Evolutionary conservation across 768 basidiomycete species (phyloP).

Genomic region (Bullera alba): DNA sequence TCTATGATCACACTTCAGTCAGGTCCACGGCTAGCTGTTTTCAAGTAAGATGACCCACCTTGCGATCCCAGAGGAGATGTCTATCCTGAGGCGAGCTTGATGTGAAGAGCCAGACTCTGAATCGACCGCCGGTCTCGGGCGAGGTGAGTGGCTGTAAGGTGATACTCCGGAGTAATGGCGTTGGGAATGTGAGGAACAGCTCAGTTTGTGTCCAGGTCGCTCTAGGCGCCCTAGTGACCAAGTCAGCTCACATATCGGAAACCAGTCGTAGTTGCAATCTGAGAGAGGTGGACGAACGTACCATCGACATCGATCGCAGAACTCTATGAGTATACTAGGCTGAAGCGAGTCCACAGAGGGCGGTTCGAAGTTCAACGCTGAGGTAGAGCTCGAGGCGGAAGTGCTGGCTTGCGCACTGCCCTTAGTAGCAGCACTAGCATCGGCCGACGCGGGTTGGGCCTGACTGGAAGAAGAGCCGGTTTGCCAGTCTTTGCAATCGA

Average conservation of each 20-base stretch:
- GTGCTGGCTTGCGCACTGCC: too few species aligned
- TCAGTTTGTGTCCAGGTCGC: conserved; percentile 93
- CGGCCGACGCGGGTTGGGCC: background rate
- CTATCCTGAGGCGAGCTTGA: too few species aligned
- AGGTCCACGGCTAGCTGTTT: background rate
- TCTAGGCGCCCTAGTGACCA: conserved; percentile 66
- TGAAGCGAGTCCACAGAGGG: conserved; percentile 20
- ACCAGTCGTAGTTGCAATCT: background rate
- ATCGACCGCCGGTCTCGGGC: conserved; percentile 80
- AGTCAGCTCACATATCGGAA: background rate
- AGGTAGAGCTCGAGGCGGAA: background rate
- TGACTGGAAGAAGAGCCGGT: background rate
- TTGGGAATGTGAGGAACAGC: conserved; percentile 80
- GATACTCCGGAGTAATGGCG: conserved; percentile 62
- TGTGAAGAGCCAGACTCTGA: conserved; percentile 86
- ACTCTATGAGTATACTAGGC: conserved; percentile 75
- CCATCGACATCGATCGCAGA: conserved; percentile 89
- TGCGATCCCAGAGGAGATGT: conserved; percentile 88
- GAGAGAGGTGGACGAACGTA: conserved; percentile 35
- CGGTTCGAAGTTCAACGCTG: conserved; percentile 8
- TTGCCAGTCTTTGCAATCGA: conserved; percentile 1
- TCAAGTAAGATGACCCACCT: conserved; percentile 46
- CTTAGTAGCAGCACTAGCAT: background rate
- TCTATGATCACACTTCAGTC: conserved; percentile 11
- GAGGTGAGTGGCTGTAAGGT: conserved; percentile 66